Percentiles rank a stretch among this genome's conserved stretches.
phyloP scores from a whole-genome alignment of 345 rosid genomes.

The Pugionium dolabratum region DNA sequence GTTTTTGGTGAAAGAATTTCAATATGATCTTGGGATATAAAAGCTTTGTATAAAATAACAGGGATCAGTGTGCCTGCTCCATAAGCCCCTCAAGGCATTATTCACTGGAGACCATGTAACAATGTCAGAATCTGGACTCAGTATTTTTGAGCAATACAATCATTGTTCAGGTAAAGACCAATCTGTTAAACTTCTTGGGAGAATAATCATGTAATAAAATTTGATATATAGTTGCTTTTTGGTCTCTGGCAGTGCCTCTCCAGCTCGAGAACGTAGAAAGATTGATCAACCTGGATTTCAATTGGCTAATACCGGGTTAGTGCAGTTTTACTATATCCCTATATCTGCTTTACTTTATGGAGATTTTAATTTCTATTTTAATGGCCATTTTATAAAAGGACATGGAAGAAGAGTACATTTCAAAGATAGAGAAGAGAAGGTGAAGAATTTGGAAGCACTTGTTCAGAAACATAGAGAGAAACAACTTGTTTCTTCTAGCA shows the following conservation, averaged over 20 bases:
- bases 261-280: constrained; percentile 38
- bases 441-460: constrained; percentile 31
- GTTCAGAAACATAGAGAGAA: constrained; percentile 39
- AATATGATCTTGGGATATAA: constrained; percentile 18
- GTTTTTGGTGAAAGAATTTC: not conserved
- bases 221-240: no score
- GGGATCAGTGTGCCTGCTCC: constrained; percentile 43
- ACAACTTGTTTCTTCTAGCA: constrained; percentile 23
- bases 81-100: constrained; percentile 40
- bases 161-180: constrained; percentile 36
- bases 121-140: constrained; percentile 34
- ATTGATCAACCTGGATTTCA: constrained; percentile 37
- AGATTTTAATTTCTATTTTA: not conserved
- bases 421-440: constrained; percentile 37
- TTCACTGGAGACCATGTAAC: constrained; percentile 40
- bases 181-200: not conserved
- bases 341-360: not conserved
- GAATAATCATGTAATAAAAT: not conserved
- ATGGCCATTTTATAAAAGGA: constrained; percentile 24
- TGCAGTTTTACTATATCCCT: constrained; percentile 9
- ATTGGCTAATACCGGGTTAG: constrained; percentile 39
- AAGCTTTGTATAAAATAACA: constrained; percentile 20
- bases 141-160: constrained; percentile 39
- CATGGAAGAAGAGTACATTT: constrained; percentile 40
- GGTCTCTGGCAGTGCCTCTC: constrained; percentile 35